These are phyloP conservation scores for Oehlia diaphana DNA, from an alignment of 192 early-diverging fungal species.

Conservation along the genomic window DNA sequence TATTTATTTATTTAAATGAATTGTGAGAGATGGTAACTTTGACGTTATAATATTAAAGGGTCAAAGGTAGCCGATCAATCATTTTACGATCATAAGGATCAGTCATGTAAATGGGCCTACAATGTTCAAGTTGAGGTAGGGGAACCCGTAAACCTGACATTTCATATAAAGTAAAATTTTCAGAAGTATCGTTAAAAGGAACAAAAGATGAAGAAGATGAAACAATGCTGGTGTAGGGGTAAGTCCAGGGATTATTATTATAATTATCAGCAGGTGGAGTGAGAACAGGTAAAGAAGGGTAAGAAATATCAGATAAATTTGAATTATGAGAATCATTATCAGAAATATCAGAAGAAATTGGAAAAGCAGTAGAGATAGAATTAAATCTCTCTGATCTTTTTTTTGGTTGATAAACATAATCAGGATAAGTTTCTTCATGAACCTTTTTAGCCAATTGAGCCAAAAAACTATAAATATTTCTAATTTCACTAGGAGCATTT, in stretches of 20 bases:
- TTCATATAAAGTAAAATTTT: neutral
- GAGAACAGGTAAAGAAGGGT: neutral
- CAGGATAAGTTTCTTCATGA: constrained; percentile 14
- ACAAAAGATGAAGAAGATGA: neutral
- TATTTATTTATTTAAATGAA: too few species aligned
- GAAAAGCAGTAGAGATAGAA: neutral
- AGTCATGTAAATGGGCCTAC: neutral
- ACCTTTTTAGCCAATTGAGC: constrained; percentile 13
- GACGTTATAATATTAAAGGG: neutral
- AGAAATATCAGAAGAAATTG: neutral
- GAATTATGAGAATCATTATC: neutral
- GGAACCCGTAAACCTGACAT: neutral
- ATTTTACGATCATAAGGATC: neutral
- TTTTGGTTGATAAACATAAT: constrained; percentile 17
- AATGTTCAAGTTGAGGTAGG: neutral
- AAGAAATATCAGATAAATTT: neutral
- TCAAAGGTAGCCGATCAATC: neutral
- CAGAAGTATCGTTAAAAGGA: neutral
- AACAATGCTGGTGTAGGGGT: neutral
- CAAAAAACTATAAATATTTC: constrained; percentile 1
- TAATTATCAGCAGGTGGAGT: neutral
- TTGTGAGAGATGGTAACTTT: too few species aligned
- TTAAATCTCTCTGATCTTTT: neutral
- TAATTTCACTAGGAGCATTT: neutral
- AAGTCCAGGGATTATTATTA: neutral